Conservation (phyloP, 495 filamentous ascomycete genomes). For the Lophiotrema nucula region DNA sequence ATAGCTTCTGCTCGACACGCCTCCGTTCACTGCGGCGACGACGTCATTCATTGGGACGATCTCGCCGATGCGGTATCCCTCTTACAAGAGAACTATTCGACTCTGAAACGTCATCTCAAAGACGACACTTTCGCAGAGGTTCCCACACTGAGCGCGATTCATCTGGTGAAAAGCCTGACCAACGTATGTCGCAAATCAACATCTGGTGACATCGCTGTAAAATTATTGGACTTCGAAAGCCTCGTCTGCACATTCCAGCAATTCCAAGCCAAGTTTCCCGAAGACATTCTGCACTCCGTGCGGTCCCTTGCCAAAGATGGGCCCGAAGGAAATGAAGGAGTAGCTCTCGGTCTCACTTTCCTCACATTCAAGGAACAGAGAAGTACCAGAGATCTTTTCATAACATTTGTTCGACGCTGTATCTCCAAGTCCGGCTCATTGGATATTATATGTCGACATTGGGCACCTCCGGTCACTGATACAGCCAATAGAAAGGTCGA, state of each 20-base stretch:
- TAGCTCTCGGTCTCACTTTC: background rate
- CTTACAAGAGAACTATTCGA: background rate
- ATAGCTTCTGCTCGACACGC: background rate
- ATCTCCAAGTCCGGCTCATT: background rate
- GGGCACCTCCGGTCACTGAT: slow-evolving; percentile 2
- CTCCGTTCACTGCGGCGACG: slow-evolving; percentile 2
- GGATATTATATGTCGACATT: slow-evolving; percentile 24
- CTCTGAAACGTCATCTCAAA: background rate
- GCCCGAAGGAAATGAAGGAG: background rate
- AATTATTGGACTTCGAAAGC: slow-evolving; percentile 2
- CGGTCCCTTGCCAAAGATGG: background rate
- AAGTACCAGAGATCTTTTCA: background rate
- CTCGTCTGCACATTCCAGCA: slow-evolving; percentile 6
- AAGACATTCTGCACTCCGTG: background rate
- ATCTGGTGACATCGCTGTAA: background rate
- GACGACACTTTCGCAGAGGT: background rate
- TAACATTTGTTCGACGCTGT: background rate
- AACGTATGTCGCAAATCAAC: slow-evolving; percentile 30
- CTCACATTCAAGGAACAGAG: background rate
- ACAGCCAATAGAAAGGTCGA: background rate
- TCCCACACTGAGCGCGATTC: slow-evolving; percentile 18
- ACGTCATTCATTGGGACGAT: slow-evolving; percentile 9
- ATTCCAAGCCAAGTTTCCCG: slow-evolving; percentile 2
- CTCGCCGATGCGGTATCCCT: slow-evolving; percentile 19
- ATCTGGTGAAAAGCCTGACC: slow-evolving; percentile 28